Evolutionary conservation across 2,329 filamentous ascomycete species (phyloP).

Genomic region (Fusarium fracticaudum): DNA sequence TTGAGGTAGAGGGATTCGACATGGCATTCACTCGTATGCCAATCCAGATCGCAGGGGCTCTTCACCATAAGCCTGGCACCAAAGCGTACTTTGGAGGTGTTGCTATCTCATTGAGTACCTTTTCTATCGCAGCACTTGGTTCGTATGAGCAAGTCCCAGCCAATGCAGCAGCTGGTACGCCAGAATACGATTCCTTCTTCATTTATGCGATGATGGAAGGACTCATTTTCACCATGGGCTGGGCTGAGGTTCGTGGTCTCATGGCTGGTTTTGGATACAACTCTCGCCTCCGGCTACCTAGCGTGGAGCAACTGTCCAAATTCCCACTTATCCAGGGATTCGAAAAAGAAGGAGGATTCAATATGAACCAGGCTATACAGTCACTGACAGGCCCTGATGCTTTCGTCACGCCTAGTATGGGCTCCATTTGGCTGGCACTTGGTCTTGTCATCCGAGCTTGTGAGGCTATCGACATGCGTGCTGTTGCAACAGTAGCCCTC

Average conservation of each 20-base stretch:
- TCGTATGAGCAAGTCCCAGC: background rate
- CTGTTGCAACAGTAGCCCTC: background rate
- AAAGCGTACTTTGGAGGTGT: background rate
- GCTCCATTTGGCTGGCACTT: background rate
- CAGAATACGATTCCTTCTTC: background rate
- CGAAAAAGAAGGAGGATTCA: accelerated
- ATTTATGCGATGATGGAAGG: accelerated
- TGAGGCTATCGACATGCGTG: background rate
- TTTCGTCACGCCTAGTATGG: background rate
- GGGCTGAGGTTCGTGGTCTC: background rate
- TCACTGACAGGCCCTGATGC: background rate
- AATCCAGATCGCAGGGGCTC: background rate
- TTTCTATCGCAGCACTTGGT: background rate
- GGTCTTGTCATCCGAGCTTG: background rate
- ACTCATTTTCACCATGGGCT: background rate
- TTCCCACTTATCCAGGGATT: background rate
- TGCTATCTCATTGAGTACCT: background rate
- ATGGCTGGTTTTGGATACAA: background rate
- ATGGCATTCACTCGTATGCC: accelerated
- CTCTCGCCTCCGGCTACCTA: background rate
- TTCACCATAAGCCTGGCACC: background rate
- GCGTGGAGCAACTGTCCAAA: background rate
- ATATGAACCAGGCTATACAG: background rate
- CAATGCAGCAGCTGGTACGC: accelerated
- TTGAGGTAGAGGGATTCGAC: accelerated